Evolutionary conservation across 208 protist species (phyloP), one percentile per base, ranked within the genome.

Genomic region (Acanthamoeba healyi): DNA sequence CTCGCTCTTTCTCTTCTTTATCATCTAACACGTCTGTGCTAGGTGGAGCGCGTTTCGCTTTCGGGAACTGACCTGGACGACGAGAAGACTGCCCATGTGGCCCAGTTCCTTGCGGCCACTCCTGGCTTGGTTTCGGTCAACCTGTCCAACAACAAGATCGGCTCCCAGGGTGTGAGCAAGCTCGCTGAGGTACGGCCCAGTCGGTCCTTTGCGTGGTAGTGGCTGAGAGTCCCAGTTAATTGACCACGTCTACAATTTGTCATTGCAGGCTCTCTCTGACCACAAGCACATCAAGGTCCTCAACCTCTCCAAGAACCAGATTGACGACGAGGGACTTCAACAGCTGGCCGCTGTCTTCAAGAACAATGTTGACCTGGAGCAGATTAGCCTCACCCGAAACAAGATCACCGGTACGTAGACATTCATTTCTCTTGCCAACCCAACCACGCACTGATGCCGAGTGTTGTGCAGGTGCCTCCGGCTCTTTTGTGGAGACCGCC

Each of bases 181-280:
- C 79, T 88, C n/a, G 79, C 79, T 24, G 79, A 88, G 79, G 79
- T 88, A 65, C 79, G n/a, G n/a, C n/a, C n/a, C n/a, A n/a, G n/a
- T n/a, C n/a, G n/a, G n/a, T n/a, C n/a, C n/a, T n/a, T n/a, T n/a
- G 0, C 72, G 32, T 32, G 5, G 15, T 0, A n/a, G 24, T 34
- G 9, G 42, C 77, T n/a, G 24, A 14, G 19, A 19, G 38, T 10
- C 26, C 26, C n/a, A n/a, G n/a, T n/a, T n/a, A n/a, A n/a, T n/a
- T n/a, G n/a, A n/a, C n/a, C n/a, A n/a, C n/a, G n/a, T n/a, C n/a
- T n/a, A n/a, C n/a, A n/a, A n/a, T n/a, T n/a, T n/a, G n/a, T 42
- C 72, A 42, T 24, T 46, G 42, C 72, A 88, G 79, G 7, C 46
- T 40, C 79, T 88, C 46, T 38, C 51, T 5, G 40, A 7, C 32